Evolutionary conservation across 2,329 filamentous ascomycete genomes (phyloP), one percentile per base, ranked within the genome.

Genomic region (Aspergillus unguis): DNA sequence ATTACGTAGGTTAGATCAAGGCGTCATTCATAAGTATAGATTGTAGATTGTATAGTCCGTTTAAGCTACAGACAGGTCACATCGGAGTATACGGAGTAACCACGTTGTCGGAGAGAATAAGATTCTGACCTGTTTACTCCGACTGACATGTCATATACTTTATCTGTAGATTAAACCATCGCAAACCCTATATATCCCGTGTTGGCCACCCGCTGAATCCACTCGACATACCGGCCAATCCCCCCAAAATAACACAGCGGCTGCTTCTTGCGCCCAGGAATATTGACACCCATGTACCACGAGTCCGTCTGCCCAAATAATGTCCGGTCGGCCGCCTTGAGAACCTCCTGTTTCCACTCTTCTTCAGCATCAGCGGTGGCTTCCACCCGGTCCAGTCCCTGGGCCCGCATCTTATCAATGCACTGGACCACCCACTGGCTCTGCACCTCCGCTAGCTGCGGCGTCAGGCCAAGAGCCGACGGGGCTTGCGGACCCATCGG

Each of bases 401-500:
- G 65, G 0, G 59, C 55, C 52, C 73, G 63, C 60, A 82, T 76
- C 60, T 80, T 75, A 33, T 70, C 66, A 46, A 85, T 80, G 38
- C 65, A 63, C 41, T 80, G 75, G 10, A 71, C 70, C 48, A 85
- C 77, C 80, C 80, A 85, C 0, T 77, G 67, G 1, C 79, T 80
- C 58, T 85, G 81, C 0, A 81, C 58, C 58, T 83, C 79, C 9
- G 78, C 75, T 6, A 70, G 74, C 2, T 76, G 73, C 0, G 82
- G 82, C 0, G 80, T 79, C 55, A 84, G 84, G 64, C 72, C 66
- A 7, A 84, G 69, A 0, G 80, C 73, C 0, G 81, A 83, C 0
- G 82, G 82, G 0, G 72, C 79, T 26, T 85, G 82, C 0, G 76
- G 69, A 0, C 81, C 81, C 59, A 83, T 84, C 45, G 80, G 60